Base-by-base conservation (phyloP, 305 asterid genomes). In the Fraxinus albicans region DNA sequence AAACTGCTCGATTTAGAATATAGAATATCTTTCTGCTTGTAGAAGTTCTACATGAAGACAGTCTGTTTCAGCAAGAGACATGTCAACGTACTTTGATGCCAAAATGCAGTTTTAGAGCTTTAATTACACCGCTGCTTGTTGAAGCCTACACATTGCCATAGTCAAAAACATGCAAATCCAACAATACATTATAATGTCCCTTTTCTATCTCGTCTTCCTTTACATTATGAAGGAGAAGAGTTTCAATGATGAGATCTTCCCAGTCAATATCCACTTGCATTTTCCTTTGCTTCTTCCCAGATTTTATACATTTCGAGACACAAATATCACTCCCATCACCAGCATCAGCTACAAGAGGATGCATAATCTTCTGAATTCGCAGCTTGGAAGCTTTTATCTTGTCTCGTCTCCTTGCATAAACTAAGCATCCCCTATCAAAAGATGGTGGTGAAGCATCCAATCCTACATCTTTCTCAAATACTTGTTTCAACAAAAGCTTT, bases 161-260 rank as follows among this genome's bases (percentile, higher is more conserved):
- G 67, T 78, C 79, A 83, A 92, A 94, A 21, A 96, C 98, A 78
- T 94, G 93, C 90, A 96, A 88, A 73, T 88, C 98, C 89, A 96
- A 77, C 89, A 94, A 82, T n/a, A 79, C 83, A 53, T 90, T 93
- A 80, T 96, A 96, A 85, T 96, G 90, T 69, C 99, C 99, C 55
- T 89, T 93, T 88, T 86, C 94, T 82, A 93, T 94, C 89, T 96
- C 98, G 82, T 86, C 95, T 78, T 91, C 99, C 84, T 87, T 87
- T 17, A 93, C 96, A 80, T 86, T 85, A 85, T 93, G 98, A 70
- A 95, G 97, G 6, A 94, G 88, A 60, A 96, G 97, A 10, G 98
- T 90, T 87, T 94, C 98, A 73, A 94, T 96, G 25, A 94, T 86
- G 72, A 94, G 87, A 88, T 96, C 99, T 82, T 96, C 98, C 94